Conservation (phyloP, 352 stramenopile species). For the Vaucheria bursata region DNA sequence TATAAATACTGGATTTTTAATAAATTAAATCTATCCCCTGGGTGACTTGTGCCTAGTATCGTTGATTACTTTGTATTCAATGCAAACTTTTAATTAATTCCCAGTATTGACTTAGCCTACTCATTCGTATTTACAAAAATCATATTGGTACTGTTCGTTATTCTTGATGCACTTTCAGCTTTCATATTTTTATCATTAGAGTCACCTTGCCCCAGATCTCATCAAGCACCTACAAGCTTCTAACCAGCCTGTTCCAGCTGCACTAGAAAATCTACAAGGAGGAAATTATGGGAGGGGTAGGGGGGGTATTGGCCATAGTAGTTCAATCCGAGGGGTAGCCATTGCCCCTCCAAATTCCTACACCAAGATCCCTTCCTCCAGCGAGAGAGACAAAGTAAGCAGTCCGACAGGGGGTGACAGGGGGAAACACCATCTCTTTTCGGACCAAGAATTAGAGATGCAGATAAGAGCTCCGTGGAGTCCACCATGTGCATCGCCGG, state of each 20-base stretch:
- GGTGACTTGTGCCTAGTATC: too few species aligned
- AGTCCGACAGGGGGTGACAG: not conserved
- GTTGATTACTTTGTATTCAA: too few species aligned
- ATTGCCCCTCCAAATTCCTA: not conserved
- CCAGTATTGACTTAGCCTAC: too few species aligned
- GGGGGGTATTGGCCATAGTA: constrained; percentile 6
- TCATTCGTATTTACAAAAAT: too few species aligned
- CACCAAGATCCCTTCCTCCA: not conserved
- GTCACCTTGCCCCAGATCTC: constrained; percentile 24
- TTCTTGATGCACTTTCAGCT: not conserved
- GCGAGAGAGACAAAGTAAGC: not conserved
- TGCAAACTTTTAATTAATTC: too few species aligned
- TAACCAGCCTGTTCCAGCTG: constrained; percentile 22
- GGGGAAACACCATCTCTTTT: not conserved
- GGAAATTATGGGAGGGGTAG: constrained; percentile 13
- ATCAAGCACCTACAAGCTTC: constrained; percentile 20
- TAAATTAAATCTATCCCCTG: too few species aligned
- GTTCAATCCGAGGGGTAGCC: not conserved
- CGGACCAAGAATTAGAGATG: not conserved
- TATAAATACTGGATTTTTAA: too few species aligned
- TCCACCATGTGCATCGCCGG: not conserved
- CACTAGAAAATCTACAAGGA: constrained; percentile 19
- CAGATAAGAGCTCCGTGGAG: constrained; percentile 2
- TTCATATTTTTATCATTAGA: not conserved
- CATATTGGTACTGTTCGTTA: too few species aligned